Percentiles rank a stretch among this genome's conserved stretches.
Evolutionary conservation across 352 stramenopile species (phyloP).

Genomic region (Blastocystis sp.): DNA sequence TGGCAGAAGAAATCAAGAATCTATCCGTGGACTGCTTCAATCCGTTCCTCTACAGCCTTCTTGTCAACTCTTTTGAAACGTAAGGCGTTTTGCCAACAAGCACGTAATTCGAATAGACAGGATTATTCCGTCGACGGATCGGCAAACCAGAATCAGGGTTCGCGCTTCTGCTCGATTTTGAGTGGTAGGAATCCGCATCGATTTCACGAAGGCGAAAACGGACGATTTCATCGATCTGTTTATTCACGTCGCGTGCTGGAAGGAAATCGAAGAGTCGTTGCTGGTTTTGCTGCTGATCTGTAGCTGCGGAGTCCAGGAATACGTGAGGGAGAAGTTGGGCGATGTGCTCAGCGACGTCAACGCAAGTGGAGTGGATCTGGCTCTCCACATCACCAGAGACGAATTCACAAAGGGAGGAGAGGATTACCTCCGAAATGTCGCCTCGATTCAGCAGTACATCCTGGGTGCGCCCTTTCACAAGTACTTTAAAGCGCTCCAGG

Average conservation of each 20-base stretch:
- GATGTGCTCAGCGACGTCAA: neutral
- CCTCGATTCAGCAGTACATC: slow-evolving; percentile 33
- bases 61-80: slow-evolving; percentile 57
- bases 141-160: slow-evolving; percentile 49
- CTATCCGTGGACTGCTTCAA: slow-evolving; percentile 50
- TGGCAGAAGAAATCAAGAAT: slow-evolving; percentile 48
- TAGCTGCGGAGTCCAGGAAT: slow-evolving; percentile 49
- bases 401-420: slow-evolving; percentile 58
- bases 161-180: neutral
- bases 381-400: slow-evolving; percentile 7
- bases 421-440: slow-evolving; percentile 39
- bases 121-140: slow-evolving; percentile 17
- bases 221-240: neutral
- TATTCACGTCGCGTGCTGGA: slow-evolving; percentile 33
- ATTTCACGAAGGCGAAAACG: slow-evolving; percentile 55
- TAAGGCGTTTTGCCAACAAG: neutral
- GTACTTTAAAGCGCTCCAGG: slow-evolving; percentile 2
- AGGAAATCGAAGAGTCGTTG: slow-evolving; percentile 57
- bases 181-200: slow-evolving; percentile 49
- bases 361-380: neutral
- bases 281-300: neutral
- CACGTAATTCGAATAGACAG: slow-evolving; percentile 19
- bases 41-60: slow-evolving; percentile 21
- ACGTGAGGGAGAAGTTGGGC: slow-evolving; percentile 17
- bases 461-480: slow-evolving; percentile 52